Percentiles rank a stretch among this genome's conserved stretches.
Conservation (phyloP, 2,329 filamentous ascomycete genomes). For the Diaporthe vexans region DNA sequence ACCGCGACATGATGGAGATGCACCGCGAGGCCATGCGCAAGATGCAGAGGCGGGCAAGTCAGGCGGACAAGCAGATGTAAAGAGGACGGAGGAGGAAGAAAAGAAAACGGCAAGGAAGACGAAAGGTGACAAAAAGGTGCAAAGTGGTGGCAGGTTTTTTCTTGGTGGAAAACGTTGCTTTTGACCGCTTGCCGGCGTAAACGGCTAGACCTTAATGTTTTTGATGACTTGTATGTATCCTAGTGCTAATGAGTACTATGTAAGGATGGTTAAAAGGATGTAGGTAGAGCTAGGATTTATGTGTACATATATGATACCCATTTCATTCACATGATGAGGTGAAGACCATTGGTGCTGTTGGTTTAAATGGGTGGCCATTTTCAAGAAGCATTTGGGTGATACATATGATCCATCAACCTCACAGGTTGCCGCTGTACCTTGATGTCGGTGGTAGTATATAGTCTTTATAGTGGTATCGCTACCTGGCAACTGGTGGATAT, state of each 20-base stretch:
- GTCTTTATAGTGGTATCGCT: not conserved
- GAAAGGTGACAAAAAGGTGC: not conserved
- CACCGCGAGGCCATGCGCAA: constrained; percentile 85
- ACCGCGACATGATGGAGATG: constrained; percentile 78
- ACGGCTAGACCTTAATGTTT: constrained; percentile 37
- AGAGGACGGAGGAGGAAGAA: too few relatives aligned
- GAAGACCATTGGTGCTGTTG: not conserved
- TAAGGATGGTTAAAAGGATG: not conserved
- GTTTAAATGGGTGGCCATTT: not conserved
- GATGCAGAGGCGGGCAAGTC: constrained; percentile 73
- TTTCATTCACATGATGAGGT: not conserved
- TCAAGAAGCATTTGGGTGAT: not conserved
- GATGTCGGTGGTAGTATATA: too few relatives aligned
- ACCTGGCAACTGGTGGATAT: too few relatives aligned
- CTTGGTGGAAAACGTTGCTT: not conserved
- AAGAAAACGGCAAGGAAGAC: too few relatives aligned
- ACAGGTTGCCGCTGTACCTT: not conserved
- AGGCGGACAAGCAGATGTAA: constrained; percentile 22
- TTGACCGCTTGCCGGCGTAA: not conserved
- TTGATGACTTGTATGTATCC: constrained; percentile 1
- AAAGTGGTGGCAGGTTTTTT: not conserved
- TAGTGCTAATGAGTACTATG: constrained; percentile 2
- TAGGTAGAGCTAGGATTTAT: not conserved
- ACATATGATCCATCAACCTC: not conserved
- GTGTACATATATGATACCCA: constrained; percentile 37